A percentile compares a stretch with the other conserved stretches of the same genome.
phyloP scores from a whole-genome alignment of 306 rosid species.

The Oxytropis ochrocephala region DNA sequence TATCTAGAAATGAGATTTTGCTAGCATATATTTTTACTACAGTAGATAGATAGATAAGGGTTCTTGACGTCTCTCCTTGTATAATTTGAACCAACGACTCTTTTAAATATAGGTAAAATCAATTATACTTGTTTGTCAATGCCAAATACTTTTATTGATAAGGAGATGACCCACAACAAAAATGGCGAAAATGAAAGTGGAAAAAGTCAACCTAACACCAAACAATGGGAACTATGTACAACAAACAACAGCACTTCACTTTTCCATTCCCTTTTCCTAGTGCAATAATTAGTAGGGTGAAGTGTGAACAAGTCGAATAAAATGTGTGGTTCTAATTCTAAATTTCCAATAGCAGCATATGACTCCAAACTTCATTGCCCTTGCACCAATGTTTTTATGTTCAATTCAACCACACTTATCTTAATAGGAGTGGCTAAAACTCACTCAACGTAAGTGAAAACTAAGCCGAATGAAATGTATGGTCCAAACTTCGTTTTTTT shows the following conservation, averaged over 20 bases:
- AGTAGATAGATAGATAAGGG: no score
- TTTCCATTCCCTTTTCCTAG: no score
- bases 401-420: not conserved
- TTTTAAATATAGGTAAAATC: no score
- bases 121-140: no score
- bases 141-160: not conserved
- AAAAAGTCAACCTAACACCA: conserved; percentile 12
- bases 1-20: no score
- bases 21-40: no score
- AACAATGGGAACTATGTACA: not conserved
- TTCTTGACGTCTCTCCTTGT: no score
- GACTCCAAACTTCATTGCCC: not conserved
- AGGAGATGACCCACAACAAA: not conserved
- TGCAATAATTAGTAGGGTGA: not conserved
- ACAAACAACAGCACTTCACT: not conserved
- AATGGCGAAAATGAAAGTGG: not conserved
- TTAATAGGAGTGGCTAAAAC: not conserved
- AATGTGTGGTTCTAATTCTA: not conserved
- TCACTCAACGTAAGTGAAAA: no score
- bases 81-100: no score
- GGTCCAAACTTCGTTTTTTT: no score
- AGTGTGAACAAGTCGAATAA: not conserved
- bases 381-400: not conserved
- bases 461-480: no score
- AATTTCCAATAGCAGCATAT: not conserved